phyloP scores from a whole-genome alignment of 345 rosid genomes.

The Luvunga scandens region DNA sequence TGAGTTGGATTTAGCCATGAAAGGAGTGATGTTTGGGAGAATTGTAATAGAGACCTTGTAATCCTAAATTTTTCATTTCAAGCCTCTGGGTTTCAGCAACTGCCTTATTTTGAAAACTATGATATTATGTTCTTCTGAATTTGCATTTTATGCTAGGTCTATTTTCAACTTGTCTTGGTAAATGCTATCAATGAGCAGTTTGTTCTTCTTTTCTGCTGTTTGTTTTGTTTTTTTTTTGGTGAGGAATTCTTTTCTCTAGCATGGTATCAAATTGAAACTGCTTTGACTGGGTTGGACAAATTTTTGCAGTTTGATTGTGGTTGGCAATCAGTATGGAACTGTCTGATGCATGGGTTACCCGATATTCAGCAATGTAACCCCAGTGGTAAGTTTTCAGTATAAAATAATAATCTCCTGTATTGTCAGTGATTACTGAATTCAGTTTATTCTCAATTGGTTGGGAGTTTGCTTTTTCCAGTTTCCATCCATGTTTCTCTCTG shows the following conservation, averaged over 20 bases:
- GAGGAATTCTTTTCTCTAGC: too few relatives aligned
- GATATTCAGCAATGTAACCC: conserved; percentile 59
- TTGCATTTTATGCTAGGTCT: background rate
- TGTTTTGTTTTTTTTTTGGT: background rate
- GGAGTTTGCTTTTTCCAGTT: background rate
- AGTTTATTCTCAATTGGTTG: background rate
- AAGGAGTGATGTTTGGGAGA: background rate
- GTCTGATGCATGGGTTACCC: conserved; percentile 77
- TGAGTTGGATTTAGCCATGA: background rate
- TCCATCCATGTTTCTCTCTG: background rate
- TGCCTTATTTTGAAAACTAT: background rate
- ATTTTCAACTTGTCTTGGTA: too few relatives aligned
- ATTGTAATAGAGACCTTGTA: background rate
- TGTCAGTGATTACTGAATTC: background rate
- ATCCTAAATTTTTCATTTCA: background rate
- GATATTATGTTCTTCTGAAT: background rate
- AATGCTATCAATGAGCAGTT: background rate
- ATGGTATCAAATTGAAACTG: background rate
- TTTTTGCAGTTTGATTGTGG: conserved; percentile 58
- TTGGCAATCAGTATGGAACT: conserved; percentile 82
- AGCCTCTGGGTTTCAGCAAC: too few relatives aligned
- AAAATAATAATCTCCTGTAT: background rate
- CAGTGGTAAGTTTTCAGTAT: conserved; percentile 62
- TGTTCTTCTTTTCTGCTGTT: conserved; percentile 2
- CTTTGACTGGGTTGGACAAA: conserved; percentile 12